Percentiles rank a stretch among this genome's conserved stretches.
Evolutionary conservation across 2,329 filamentous ascomycete species (phyloP).

Genomic region (Harringtonia lauricola): DNA sequence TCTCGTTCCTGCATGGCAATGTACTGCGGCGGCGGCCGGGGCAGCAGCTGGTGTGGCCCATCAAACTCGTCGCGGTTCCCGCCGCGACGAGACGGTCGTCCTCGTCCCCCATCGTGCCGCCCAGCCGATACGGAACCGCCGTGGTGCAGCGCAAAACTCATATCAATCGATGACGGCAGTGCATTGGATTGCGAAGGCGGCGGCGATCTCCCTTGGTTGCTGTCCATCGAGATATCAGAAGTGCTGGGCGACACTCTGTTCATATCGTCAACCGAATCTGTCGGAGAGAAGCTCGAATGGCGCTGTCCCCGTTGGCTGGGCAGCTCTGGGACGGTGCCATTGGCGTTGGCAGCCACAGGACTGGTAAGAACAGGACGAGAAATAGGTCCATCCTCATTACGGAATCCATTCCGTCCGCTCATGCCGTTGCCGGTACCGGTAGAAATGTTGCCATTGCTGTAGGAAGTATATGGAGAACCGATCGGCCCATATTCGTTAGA

Average conservation of each 20-base stretch:
- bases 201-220: conserved; percentile 27
- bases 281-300: conserved; percentile 41
- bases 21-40: conserved; percentile 58
- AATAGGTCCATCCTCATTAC: not conserved
- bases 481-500: conserved; percentile 8
- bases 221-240: conserved; percentile 50
- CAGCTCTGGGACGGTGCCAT: not conserved
- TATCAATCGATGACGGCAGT: not conserved
- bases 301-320: conserved; percentile 32
- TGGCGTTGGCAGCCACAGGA: not conserved
- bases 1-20: conserved; percentile 70
- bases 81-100: conserved; percentile 52
- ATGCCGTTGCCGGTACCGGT: not conserved
- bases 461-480: conserved; percentile 10
- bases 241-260: conserved; percentile 41
- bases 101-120: conserved; percentile 37
- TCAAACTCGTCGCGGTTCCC: conserved; percentile 85
- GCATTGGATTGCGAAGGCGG: conserved; percentile 13
- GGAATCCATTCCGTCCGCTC: not conserved
- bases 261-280: conserved; percentile 48
- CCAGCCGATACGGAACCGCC: conserved; percentile 14
- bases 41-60: conserved; percentile 72
- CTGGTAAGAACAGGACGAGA: not conserved
- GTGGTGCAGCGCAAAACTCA: not conserved
- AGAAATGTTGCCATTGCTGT: conserved; percentile 17